Evolutionary conservation across 106 monocot genomes (phyloP), one percentile per base, ranked within the genome.

Genomic region (Dendrobium huoshanense): DNA sequence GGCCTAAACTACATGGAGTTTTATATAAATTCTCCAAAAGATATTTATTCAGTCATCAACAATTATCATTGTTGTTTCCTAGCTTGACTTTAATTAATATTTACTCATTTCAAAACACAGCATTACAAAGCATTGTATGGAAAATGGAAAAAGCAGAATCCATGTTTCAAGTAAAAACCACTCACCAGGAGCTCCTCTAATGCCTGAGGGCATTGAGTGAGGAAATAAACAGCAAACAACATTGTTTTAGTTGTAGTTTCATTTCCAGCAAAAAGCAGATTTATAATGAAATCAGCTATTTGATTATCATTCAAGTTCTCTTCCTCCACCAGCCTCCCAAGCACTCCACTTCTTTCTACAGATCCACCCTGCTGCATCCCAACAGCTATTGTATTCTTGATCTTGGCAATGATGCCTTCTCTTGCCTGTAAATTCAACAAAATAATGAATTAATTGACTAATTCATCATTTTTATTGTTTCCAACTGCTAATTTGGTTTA

Each of bases 191-290:
- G 33, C 65, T 87, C 84, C 49, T 87, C 75, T 29, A 84, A 49
- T 67, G 87, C 87, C 16, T 81, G 40, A 31, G 84, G 87, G 59
- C 81, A 81, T n/a, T 84, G 87, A 68, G 80, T 87, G 17, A 87
- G 87, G 75, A 87, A 81, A 81, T 87, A 87, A 54, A 87, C 79
- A 75, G 87, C 81, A 51, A 87, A 87, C 44, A 87, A 68, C 87
- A 87, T 87, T 41, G 87, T 87, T 75, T 87, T 87, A 55, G 87
- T 81, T 17, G 87, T 87, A 1, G 87, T 87, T 61, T 87, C 87
- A 56, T 84, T 87, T 47, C 87, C 87, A 42, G 87, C 87, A 75
- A 87, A 87, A 0, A 87, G 67, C 2, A 87, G 81, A 45, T 87
- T 87, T 25, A 87, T 87, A n/a, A 87, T 81, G 75, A 87, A 87